phyloP scores from a whole-genome alignment of 2,329 filamentous ascomycete genomes.

The Ambrosiella beaveri region DNA sequence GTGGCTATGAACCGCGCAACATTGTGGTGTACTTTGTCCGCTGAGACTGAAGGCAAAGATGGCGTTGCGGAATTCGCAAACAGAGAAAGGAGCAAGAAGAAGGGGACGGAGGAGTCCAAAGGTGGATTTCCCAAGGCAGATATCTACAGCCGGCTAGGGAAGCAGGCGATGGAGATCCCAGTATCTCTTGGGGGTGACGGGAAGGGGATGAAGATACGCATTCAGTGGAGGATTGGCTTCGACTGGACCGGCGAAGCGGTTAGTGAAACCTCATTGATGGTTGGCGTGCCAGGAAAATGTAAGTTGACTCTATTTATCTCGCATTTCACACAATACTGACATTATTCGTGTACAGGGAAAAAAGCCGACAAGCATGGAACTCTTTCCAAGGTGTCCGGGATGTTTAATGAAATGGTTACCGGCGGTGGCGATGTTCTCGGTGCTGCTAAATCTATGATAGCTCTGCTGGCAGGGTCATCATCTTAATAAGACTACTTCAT shows the following conservation, averaged over 20 bases:
- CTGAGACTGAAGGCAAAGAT: constrained; percentile 23
- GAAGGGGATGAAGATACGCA: constrained; percentile 21
- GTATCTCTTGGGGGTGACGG: constrained; percentile 18
- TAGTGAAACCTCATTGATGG: constrained; percentile 36
- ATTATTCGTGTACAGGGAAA: constrained; percentile 31
- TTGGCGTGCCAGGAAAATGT: constrained; percentile 46
- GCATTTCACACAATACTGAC: not conserved
- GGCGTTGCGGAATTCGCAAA: constrained; percentile 16
- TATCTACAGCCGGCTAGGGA: not conserved
- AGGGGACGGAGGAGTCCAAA: constrained; percentile 13
- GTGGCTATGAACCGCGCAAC: constrained; percentile 40
- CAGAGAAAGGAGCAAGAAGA: constrained; percentile 18
- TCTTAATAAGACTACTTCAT: not conserved
- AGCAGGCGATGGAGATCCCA: constrained; percentile 18
- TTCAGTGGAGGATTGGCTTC: constrained; percentile 44
- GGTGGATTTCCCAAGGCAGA: constrained; percentile 1
- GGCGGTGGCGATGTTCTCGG: constrained; percentile 35
- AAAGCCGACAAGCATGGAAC: constrained; percentile 37
- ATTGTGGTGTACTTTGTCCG: constrained; percentile 42
- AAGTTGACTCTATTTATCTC: constrained; percentile 21
- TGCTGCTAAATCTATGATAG: constrained; percentile 42
- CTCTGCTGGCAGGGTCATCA: constrained; percentile 26
- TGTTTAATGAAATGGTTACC: constrained; percentile 42
- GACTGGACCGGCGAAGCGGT: constrained; percentile 59
- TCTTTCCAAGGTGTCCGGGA: constrained; percentile 37